Evolutionary conservation across 108 stramenopile species (phyloP).

Genomic region (Halocafeteria seosinensis): DNA sequence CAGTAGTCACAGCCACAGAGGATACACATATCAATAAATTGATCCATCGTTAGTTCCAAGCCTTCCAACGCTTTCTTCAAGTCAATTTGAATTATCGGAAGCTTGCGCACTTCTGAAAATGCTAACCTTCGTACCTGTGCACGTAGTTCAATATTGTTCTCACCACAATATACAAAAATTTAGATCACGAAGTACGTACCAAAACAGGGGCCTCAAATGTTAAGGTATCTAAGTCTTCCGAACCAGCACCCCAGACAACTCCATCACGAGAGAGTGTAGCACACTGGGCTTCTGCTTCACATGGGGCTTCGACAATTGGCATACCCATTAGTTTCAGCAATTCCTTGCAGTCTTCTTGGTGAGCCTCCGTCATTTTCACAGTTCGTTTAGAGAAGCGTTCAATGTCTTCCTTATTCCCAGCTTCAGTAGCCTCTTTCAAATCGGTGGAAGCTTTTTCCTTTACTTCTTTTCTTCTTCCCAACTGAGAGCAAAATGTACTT

Average conservation of each 20-base stretch:
- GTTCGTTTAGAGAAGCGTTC: constrained; percentile 49
- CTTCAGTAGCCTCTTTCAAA: constrained; percentile 42
- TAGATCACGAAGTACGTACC: no score
- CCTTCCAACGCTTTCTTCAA: constrained; percentile 71
- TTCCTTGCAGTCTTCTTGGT: constrained; percentile 39
- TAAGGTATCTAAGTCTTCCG: constrained; percentile 98
- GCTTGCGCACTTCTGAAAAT: neutral
- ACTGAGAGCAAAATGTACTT: no score
- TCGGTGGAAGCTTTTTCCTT: constrained; percentile 57
- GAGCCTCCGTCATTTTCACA: constrained; percentile 6
- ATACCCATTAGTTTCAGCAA: constrained; percentile 86
- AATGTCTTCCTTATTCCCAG: constrained; percentile 67
- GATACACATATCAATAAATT: constrained; percentile 96
- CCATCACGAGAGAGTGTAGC: constrained; percentile 66
- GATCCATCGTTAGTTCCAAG: constrained; percentile 66
- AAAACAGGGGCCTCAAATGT: constrained; percentile 76
- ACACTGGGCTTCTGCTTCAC: constrained; percentile 95
- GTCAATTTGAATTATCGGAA: constrained; percentile 57
- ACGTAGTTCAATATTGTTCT: no score
- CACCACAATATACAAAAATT: no score
- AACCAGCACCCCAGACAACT: constrained; percentile 77
- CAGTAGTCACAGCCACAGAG: constrained; percentile 93
- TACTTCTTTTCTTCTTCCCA: constrained; percentile 70
- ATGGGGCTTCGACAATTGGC: constrained; percentile 74
- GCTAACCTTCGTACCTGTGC: constrained; percentile 5